A percentile compares a stretch with the other conserved stretches of the same genome.
Evolutionary conservation across 495 filamentous ascomycete genomes (phyloP).

Genomic region (Lasiosphaeria ovina): DNA sequence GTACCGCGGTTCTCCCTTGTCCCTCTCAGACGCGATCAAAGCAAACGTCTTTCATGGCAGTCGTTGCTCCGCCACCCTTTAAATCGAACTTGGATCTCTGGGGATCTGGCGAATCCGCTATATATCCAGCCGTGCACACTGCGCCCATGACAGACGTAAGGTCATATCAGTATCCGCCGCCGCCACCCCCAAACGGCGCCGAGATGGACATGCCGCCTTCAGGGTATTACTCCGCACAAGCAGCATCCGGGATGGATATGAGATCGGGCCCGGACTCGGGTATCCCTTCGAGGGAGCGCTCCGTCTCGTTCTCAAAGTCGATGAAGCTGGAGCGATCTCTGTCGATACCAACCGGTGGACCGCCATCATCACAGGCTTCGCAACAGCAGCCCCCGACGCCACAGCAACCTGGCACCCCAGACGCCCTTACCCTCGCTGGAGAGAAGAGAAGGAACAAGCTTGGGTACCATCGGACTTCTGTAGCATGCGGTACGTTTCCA

Average conservation of each 20-base stretch:
- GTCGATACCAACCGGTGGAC: constrained; percentile 66
- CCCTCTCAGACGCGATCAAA: constrained; percentile 21
- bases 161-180: constrained; percentile 53
- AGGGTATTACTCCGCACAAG: constrained; percentile 43
- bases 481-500: constrained; percentile 83
- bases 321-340: constrained; percentile 59
- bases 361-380: constrained; percentile 39
- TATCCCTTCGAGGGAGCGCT: constrained; percentile 33
- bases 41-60: constrained; percentile 33
- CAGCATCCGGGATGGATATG: constrained; percentile 40
- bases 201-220: constrained; percentile 44
- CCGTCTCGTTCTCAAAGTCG: constrained; percentile 36
- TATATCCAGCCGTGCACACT: constrained; percentile 33
- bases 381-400: constrained; percentile 29
- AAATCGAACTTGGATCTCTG: constrained; percentile 33
- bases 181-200: constrained; percentile 42
- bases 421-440: constrained; percentile 49
- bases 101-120: constrained; percentile 31
- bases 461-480: constrained; percentile 94
- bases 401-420: constrained; percentile 24
- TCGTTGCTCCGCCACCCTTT: constrained; percentile 31
- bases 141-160: constrained; percentile 48
- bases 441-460: constrained; percentile 96
- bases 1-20: constrained; percentile 16
- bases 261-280: constrained; percentile 37